Evolutionary conservation across 768 basidiomycete genomes (phyloP), one percentile per base, ranked within the genome.

Genomic region (Tricholomella constricta): DNA sequence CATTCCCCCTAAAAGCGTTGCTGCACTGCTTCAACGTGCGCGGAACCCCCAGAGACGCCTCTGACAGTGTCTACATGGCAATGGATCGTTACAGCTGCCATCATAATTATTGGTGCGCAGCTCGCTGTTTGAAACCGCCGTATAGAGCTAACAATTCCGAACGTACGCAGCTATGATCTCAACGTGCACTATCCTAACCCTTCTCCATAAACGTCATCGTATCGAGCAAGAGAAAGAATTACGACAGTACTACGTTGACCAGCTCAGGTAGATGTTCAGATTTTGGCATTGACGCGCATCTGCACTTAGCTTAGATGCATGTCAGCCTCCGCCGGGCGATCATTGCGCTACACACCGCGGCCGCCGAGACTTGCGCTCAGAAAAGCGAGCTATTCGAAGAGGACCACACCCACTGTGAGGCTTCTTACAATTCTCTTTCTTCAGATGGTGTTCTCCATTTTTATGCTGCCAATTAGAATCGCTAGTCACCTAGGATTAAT

Each of bases 241-340:
- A 27, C 65, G 72, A 35, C 75, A 79, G 36, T 81, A 81, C 57
- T 81, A 79, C 52, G 61, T 72, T 22, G 78, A 82, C 56, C 81
- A 82, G 58, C 65, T 76, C 29, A 68, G 64, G 75, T 77, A 20
- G 17, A 65, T 60, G 7, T 37, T 23, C 37, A 22, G 4, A 37
- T 47, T 31, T 8, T 22, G 14, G 17, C 17, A 11, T 19, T 14
- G n/a, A 25, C 22, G 4, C 27, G 12, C 15, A 17, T 29, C 9
- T 4, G 27, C n/a, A 26, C 20, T 36, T 19, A 49, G 11, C 47
- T 26, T 26, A 44, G 4, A 17, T 41, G n/a, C 14, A 19, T 35
- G 43, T 31, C 48, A 74, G 74, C 35, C 57, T 74, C 31, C 68
- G 72, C 6, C 68, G 64, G 2, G 68, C 70, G 3, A 69, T 77